These are phyloP conservation scores for Arthrobotrys conoides DNA, from an alignment of 2,329 filamentous ascomycete species.

Conservation along the genomic window DNA sequence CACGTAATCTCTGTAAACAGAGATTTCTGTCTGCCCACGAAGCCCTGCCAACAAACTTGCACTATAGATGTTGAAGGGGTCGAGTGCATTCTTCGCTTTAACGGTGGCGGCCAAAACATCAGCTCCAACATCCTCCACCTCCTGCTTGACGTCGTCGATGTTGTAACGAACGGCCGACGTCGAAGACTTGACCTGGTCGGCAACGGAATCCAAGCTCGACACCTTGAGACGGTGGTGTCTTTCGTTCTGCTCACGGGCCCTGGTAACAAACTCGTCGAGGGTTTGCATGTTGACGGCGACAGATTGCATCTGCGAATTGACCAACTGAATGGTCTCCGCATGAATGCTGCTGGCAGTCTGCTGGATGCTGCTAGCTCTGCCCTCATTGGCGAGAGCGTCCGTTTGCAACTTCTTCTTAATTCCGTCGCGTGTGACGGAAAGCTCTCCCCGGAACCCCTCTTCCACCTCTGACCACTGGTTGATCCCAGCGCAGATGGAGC, in stretches of 20 bases:
- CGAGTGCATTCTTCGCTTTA: constrained; percentile 73
- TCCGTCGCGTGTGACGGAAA: constrained; percentile 80
- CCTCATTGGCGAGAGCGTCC: constrained; percentile 72
- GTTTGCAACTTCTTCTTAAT: constrained; percentile 79
- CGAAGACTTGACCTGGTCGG: constrained; percentile 49
- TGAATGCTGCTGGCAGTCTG: constrained; percentile 88
- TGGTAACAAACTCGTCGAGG: constrained; percentile 89
- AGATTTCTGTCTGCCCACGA: constrained; percentile 76
- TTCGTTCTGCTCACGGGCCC: constrained; percentile 84
- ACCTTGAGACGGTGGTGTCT: constrained; percentile 76
- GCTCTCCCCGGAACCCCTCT: constrained; percentile 77
- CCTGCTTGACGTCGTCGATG: constrained; percentile 55
- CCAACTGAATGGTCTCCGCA: constrained; percentile 88
- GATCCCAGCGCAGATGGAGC: constrained; percentile 79
- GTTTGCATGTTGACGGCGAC: constrained; percentile 90
- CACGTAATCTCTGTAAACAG: constrained; percentile 81
- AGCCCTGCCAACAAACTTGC: constrained; percentile 77
- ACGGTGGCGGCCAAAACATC: constrained; percentile 74
- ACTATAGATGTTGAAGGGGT: constrained; percentile 72
- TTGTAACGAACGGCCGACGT: constrained; percentile 39
- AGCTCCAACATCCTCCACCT: constrained; percentile 67
- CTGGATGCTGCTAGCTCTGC: constrained; percentile 86
- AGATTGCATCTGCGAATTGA: constrained; percentile 88
- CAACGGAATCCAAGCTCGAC: constrained; percentile 46
- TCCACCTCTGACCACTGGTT: constrained; percentile 80